These are phyloP conservation scores for Pleurotus platypus DNA, from an alignment of 768 basidiomycete species.

Conservation along the genomic window DNA sequence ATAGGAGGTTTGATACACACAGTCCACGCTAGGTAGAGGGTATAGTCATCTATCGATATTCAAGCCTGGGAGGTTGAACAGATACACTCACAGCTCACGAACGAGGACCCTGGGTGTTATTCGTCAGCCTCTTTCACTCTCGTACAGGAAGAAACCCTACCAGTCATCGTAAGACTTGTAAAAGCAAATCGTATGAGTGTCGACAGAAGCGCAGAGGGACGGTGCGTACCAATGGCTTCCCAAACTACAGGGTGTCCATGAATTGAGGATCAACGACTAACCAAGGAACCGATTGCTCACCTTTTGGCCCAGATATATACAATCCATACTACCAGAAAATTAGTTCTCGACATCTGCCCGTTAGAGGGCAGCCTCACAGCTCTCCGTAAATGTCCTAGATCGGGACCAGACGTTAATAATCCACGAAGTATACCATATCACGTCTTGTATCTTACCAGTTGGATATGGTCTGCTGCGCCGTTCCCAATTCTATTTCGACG, in stretches of 20 bases:
- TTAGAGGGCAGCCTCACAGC: conserved; percentile 43
- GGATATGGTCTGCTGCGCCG: conserved; percentile 91
- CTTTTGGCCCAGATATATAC: conserved; percentile 96
- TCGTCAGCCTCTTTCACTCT: not conserved
- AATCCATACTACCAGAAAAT: conserved; percentile 72
- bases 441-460: conserved; percentile 51
- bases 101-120: conserved; percentile 53
- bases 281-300: conserved; percentile 27
- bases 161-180: conserved; percentile 56
- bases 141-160: conserved; percentile 23
- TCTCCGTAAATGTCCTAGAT: conserved; percentile 96
- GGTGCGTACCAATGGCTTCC: conserved; percentile 64
- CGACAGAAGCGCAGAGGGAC: not conserved
- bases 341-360: not conserved
- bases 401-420: not conserved
- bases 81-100: conserved; percentile 60
- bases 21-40: conserved; percentile 54
- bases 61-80: not conserved
- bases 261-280: not conserved
- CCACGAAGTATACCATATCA: conserved; percentile 8
- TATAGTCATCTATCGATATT: not conserved
- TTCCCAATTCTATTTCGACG: conserved; percentile 70
- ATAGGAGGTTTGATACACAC: conserved; percentile 34
- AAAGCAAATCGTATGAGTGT: conserved; percentile 3
- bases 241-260: conserved; percentile 43